Base-by-base conservation (phyloP, 1,284 basidiomycete genomes). In the Heterobasidion parviporum region DNA sequence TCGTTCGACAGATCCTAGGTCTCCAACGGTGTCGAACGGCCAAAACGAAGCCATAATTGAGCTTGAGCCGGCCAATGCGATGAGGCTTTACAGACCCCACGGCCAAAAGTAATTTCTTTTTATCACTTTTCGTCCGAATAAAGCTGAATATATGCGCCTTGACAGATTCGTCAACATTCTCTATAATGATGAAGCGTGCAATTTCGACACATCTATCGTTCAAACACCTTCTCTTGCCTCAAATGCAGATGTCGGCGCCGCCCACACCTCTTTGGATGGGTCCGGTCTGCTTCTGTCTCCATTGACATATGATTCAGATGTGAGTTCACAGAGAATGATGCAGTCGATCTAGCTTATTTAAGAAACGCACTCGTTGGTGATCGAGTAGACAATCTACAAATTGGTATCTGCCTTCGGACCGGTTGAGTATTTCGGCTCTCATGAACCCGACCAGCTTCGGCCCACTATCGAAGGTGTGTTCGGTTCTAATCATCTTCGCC, bases 301-400 rank as follows among this genome's bases (percentile, higher is more conserved):
- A 5, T 65, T 88, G 12, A 64, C 68, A 52, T 87, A 78, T 59
- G 79, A 87, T 59, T 77, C 71, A 38, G 75, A 82, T 71, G 87
- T 83, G 61, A 62, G 66, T 67, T 2, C 10, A 10, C 18, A 48
- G n/a, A 41, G 38, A 10, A 12, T 41, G 26, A 26, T 26, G 4
- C 26, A 26, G 26, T 26, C 26, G 26, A 26, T 26, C 26, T 26
- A 26, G 26, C 26, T 26, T 26, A 26, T 26, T 26, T 6, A 26
- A 26, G 26, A 26, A 26, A 26, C 26, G 4, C 26, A 26, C 26
- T 26, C 5, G 26, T 26, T 26, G 26, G 26, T 26, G 26, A 55
- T 47, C 6, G 51, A 55, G 3, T 52, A 70, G 68, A 67, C 67
- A 10, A 55, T 70, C 9, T 56, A 58, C 41, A 56, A 48, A 8